A percentile compares a stretch with the other conserved stretches of the same genome.
Evolutionary conservation across 208 protist species (phyloP).

Genomic region (Crithidia fasciculata): DNA sequence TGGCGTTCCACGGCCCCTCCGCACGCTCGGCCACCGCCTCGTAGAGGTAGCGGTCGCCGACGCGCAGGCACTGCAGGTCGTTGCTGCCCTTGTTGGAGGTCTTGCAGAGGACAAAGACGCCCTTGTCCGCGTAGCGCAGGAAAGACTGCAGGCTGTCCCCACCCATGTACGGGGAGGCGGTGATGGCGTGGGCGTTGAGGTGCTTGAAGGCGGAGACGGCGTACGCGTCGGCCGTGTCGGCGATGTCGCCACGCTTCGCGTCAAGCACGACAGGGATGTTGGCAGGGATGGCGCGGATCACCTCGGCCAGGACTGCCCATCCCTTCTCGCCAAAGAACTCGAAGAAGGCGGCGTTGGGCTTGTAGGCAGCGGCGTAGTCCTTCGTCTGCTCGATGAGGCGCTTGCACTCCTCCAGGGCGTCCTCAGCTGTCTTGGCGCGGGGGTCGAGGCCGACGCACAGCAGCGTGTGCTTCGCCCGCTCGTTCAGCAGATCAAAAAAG

Average conservation of each 20-base stretch:
- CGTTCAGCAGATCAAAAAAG: conserved; percentile 89
- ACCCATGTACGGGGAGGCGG: conserved; percentile 89
- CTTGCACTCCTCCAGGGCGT: conserved; percentile 73
- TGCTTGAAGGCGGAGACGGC: conserved; percentile 82
- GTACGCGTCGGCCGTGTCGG: conserved; percentile 86
- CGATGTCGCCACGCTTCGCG: conserved; percentile 90
- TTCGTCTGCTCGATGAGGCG: conserved; percentile 78
- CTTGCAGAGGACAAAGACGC: conserved; percentile 90
- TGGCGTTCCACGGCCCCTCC: conserved; percentile 71
- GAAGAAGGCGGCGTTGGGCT: conserved; percentile 92
- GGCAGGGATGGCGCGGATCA: conserved; percentile 69
- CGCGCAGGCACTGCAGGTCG: conserved; percentile 80
- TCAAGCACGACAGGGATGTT: conserved; percentile 89
- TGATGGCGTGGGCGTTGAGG: conserved; percentile 84
- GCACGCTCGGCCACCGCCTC: conserved; percentile 82
- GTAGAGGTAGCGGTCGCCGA: conserved; percentile 69
- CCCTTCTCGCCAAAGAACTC: conserved; percentile 80
- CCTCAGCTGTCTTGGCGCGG: conserved; percentile 65
- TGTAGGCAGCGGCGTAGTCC: conserved; percentile 87
- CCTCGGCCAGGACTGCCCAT: conserved; percentile 66
- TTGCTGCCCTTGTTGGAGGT: conserved; percentile 90
- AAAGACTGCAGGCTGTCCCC: conserved; percentile 83
- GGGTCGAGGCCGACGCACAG: conserved; percentile 90
- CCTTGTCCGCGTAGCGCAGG: conserved; percentile 74
- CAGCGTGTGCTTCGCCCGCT: conserved; percentile 76